Percentiles rank a stretch among this genome's conserved stretches.
Conservation (phyloP, 2,329 filamentous ascomycete species). For the Cladosporium sp. region DNA sequence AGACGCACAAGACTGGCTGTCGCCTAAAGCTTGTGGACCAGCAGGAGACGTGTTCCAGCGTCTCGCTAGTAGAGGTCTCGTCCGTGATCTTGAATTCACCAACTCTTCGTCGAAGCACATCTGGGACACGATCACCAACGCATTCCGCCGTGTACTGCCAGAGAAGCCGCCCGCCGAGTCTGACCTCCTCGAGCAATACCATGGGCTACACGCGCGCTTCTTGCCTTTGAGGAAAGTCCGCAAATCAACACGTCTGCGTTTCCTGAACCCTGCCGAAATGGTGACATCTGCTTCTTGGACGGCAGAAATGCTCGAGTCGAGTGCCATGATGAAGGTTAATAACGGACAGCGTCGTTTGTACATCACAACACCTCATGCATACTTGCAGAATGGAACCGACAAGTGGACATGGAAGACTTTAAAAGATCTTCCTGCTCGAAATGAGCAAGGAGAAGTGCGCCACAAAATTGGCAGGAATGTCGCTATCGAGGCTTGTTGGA, state of each 20-base stretch:
- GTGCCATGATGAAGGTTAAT: constrained; percentile 70
- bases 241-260: constrained; percentile 70
- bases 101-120: constrained; percentile 68
- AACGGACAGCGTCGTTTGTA: constrained; percentile 65
- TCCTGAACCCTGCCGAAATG: constrained; percentile 71
- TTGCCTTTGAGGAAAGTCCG: constrained; percentile 76
- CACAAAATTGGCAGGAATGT: constrained; percentile 49
- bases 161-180: constrained; percentile 24
- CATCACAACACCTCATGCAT: constrained; percentile 73
- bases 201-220: constrained; percentile 67
- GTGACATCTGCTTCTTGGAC: constrained; percentile 71
- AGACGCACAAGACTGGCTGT: constrained; percentile 58
- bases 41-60: constrained; percentile 66
- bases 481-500: constrained; percentile 57
- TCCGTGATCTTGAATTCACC: constrained; percentile 63
- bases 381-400: constrained; percentile 63
- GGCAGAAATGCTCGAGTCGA: constrained; percentile 67
- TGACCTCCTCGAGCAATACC: constrained; percentile 47
- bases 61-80: constrained; percentile 72
- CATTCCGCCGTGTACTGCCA: constrained; percentile 57
- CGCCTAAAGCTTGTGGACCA: constrained; percentile 66
- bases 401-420: constrained; percentile 73
- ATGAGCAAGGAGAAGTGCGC: constrained; percentile 56
- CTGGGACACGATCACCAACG: constrained; percentile 60
- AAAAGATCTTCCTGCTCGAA: constrained; percentile 56